Evolutionary conservation across 495 filamentous ascomycete genomes (phyloP), one percentile per base, ranked within the genome.

Genomic region (Neurospora tetraspora): DNA sequence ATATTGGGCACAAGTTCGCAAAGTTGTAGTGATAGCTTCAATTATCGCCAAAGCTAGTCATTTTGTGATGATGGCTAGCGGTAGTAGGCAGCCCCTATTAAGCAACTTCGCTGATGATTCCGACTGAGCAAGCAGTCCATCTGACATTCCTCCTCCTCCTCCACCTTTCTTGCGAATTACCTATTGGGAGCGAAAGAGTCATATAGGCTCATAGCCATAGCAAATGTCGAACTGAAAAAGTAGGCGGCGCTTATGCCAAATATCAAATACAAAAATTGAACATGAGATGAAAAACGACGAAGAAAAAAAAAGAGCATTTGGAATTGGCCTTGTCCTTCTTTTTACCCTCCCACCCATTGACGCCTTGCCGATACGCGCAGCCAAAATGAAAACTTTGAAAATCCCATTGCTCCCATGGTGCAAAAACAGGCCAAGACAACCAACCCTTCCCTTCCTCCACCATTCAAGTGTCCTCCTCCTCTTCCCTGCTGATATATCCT

Each of bases 361-460:
- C 76, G 77, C 77, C 77, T 72, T 74, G 76, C 77, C 73, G 72
- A 77, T 73, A 69, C 53, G 53, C 53, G 53, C 53, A 65, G 53
- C 53, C 59, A 73, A 69, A 74, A 73, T 76, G 71, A 37, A 70
- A 76, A 43, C 71, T 61, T 73, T 65, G 43, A 16, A 59, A 65
- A 65, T 65, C 53, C 53, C 53, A 65, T 65, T 65, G 53, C 53
- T 65, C 73, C 72, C 70, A 27, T 75, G 45, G 34, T 31, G n/a
- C 69, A 39, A 69, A 68, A 74, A 18, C 23, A 72, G 53, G 53
- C 53, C 53, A 65, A 65, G 53, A 65, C 27, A 34, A 65, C 53
- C 27, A 61, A 38, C 68, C 71, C 16, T 73, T 53, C 11, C 53
- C 12, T 65, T 65, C 53, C 12, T 65, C 53, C 53, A 65, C 53